phyloP scores from a whole-genome alignment of 1,139 yeast species.

The Sugiyamaella xylanicola region DNA sequence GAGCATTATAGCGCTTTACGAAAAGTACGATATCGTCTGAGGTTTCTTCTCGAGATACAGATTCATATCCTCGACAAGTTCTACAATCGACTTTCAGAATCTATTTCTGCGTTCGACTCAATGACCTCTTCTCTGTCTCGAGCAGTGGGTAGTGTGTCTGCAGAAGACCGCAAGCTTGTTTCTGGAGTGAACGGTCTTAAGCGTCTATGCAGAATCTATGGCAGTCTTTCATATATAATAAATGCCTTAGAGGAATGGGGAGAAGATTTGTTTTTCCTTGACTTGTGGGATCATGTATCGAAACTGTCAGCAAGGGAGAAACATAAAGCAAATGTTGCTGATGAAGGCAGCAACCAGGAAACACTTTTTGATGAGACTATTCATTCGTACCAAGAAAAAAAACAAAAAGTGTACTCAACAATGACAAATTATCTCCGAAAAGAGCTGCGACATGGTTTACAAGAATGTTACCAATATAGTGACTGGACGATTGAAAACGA shows the following conservation, averaged over 20 bases:
- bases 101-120: slow-evolving; percentile 53
- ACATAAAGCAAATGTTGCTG: slow-evolving; percentile 24
- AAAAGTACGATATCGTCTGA: slow-evolving; percentile 64
- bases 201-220: slow-evolving; percentile 59
- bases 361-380: slow-evolving; percentile 61
- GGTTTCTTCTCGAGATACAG: slow-evolving; percentile 71
- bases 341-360: slow-evolving; percentile 39
- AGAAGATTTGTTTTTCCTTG: slow-evolving; percentile 63
- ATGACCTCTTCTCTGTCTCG: slow-evolving; percentile 46
- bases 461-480: slow-evolving; percentile 52
- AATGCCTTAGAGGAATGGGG: slow-evolving; percentile 64
- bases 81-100: slow-evolving; percentile 52
- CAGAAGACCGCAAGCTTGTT: slow-evolving; percentile 45
- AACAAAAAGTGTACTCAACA: slow-evolving; percentile 46
- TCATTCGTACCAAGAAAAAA: slow-evolving; percentile 50
- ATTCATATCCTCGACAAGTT: slow-evolving; percentile 63
- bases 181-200: slow-evolving; percentile 55
- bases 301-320: slow-evolving; percentile 24
- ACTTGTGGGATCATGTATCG: slow-evolving; percentile 53
- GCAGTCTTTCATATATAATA: slow-evolving; percentile 58
- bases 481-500: slow-evolving; percentile 29
- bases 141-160: slow-evolving; percentile 44
- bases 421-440: slow-evolving; percentile 52
- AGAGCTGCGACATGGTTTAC: slow-evolving; percentile 54
- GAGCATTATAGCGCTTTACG: slow-evolving; percentile 59